Conservation (phyloP, 176 grass and related monocot species). For the Triticum monococcum region DNA sequence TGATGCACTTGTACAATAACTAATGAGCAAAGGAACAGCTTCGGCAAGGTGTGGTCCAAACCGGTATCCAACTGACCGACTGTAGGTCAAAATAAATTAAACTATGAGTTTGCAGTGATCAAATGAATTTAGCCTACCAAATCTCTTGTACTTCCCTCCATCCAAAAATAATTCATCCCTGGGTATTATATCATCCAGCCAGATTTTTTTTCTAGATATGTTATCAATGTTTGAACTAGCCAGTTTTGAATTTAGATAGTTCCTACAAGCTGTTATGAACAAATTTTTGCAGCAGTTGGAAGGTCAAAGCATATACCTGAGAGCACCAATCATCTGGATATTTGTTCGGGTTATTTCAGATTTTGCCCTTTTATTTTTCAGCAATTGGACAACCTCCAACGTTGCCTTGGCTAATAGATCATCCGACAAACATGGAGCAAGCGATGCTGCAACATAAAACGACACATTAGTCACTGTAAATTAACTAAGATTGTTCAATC, state of each 20-base stretch:
- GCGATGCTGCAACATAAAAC: constrained; percentile 57
- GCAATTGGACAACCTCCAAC: constrained; percentile 67
- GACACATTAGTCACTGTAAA: not conserved
- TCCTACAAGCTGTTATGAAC: not conserved
- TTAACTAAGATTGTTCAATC: not conserved
- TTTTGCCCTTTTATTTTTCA: constrained; percentile 70
- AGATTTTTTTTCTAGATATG: not conserved
- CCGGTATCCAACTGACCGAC: constrained; percentile 94
- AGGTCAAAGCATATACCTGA: constrained; percentile 67
- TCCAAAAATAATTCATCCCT: not conserved
- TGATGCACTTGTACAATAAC: constrained; percentile 86
- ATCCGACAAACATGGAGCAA: constrained; percentile 91
- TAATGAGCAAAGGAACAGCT: constrained; percentile 89
- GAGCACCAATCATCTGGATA: constrained; percentile 98
- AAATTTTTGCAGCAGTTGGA: not conserved
- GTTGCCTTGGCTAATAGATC: constrained; percentile 91
- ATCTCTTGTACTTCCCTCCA: not conserved
- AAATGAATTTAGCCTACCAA: not conserved
- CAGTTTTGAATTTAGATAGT: not conserved
- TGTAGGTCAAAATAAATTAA: constrained; percentile 32
- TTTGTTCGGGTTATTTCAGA: constrained; percentile 90
- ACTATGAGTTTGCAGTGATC: not conserved
- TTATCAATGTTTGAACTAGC: not conserved
- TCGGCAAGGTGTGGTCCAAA: constrained; percentile 94
- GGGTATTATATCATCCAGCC: not conserved